Evolutionary conservation across 2,329 filamentous ascomycete species (phyloP).

Genomic region (Aspergillus bombycis): DNA sequence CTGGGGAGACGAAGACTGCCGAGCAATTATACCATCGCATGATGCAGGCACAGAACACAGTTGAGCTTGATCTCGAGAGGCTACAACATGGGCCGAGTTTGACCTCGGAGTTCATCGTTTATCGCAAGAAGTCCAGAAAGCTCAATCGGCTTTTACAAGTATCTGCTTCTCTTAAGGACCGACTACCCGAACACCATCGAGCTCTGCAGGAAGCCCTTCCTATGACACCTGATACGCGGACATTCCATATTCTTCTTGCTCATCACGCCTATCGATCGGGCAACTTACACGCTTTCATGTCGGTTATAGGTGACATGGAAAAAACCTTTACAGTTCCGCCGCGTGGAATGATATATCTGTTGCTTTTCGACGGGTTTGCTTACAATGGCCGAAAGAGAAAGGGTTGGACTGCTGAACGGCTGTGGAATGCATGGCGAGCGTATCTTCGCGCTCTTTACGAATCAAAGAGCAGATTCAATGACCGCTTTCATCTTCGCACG

Average conservation of each 20-base stretch:
- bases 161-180: constrained; percentile 45
- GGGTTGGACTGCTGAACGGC: constrained; percentile 71
- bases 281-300: constrained; percentile 70
- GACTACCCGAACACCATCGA: constrained; percentile 59
- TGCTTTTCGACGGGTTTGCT: constrained; percentile 81
- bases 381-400: constrained; percentile 69
- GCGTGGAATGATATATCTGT: constrained; percentile 76
- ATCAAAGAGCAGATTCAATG: constrained; percentile 33
- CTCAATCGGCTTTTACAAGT: constrained; percentile 54
- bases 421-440: constrained; percentile 69
- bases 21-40: constrained; percentile 82
- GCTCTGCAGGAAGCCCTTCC: constrained; percentile 67
- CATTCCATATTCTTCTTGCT: constrained; percentile 77
- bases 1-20: constrained; percentile 75
- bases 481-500: constrained; percentile 19
- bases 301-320: constrained; percentile 78
- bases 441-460: constrained; percentile 55
- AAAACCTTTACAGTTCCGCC: constrained; percentile 66
- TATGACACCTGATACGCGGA: constrained; percentile 74
- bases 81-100: constrained; percentile 25
- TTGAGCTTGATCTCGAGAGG: constrained; percentile 24
- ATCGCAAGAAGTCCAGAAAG: constrained; percentile 43
- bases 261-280: constrained; percentile 72
- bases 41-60: constrained; percentile 62
- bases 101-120: constrained; percentile 39